phyloP scores from a whole-genome alignment of 208 protist species.

The Trichomonas tenax region DNA sequence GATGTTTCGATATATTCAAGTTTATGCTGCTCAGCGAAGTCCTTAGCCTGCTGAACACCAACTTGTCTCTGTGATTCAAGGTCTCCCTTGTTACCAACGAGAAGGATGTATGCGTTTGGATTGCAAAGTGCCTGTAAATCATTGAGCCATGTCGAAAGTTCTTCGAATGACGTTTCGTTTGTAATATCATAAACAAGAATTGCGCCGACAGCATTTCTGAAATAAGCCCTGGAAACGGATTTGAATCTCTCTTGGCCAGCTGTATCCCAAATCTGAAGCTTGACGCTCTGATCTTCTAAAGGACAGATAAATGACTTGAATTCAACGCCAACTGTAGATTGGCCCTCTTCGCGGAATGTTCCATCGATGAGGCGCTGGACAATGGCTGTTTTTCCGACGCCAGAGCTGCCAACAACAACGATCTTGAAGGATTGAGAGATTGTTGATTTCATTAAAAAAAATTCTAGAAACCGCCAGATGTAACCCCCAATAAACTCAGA shows the following conservation, averaged over 20 bases:
- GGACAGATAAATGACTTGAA: neutral
- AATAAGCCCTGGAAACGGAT: neutral
- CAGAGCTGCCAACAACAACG: neutral
- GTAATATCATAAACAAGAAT: conserved; percentile 14
- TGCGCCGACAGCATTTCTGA: neutral
- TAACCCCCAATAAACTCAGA: no score
- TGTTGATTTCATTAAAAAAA: neutral
- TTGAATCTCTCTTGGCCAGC: neutral
- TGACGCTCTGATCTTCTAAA: neutral
- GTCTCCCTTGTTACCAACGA: neutral
- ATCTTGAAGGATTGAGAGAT: neutral
- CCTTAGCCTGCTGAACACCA: neutral
- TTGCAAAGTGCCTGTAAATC: neutral
- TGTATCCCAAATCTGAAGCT: neutral
- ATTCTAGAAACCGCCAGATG: neutral
- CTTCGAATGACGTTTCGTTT: neutral
- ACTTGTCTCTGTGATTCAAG: neutral
- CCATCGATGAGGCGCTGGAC: neutral
- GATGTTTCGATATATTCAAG: neutral
- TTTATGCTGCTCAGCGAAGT: neutral
- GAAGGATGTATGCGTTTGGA: neutral
- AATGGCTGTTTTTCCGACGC: neutral
- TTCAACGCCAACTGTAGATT: neutral
- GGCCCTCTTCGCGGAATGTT: neutral
- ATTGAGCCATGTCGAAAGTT: neutral